A percentile compares a stretch with the other conserved stretches of the same genome.
phyloP scores from a whole-genome alignment of 148 eudicot species.

The Hydrangea macrophylla region DNA sequence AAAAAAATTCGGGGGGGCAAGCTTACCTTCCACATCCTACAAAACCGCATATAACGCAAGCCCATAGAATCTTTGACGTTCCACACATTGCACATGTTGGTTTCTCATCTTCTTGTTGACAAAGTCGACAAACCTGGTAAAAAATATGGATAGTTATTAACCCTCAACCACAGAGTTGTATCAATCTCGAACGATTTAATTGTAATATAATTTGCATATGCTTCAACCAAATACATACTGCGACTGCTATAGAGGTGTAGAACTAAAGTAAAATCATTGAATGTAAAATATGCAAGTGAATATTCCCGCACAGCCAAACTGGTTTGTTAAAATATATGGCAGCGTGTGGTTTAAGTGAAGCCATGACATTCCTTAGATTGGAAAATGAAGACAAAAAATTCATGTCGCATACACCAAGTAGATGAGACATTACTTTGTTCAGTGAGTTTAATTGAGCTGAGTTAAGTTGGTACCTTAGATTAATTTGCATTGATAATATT shows the following conservation, averaged over 20 bases:
- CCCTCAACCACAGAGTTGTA: not conserved
- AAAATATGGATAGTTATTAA: constrained; percentile 11
- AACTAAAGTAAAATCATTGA: no score
- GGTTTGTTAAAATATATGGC: not conserved
- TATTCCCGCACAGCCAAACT: not conserved
- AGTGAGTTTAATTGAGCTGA: no score
- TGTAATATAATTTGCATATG: not conserved
- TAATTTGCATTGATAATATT: no score
- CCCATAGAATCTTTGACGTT: constrained; percentile 74
- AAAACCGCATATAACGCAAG: constrained; percentile 91
- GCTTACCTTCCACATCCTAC: constrained; percentile 99
- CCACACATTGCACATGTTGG: constrained; percentile 82
- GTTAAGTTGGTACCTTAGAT: no score
- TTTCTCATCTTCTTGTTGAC: constrained; percentile 85
- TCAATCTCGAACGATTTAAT: not conserved
- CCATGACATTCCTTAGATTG: no score
- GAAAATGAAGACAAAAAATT: no score
- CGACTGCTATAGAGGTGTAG: not conserved
- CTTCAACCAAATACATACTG: not conserved
- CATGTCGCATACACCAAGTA: no score
- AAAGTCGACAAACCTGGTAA: constrained; percentile 82
- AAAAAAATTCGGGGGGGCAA: no score
- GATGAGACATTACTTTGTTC: no score
- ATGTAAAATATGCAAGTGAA: not conserved
- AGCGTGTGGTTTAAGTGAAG: no score